Conservation (phyloP, 78 protist genomes). For the Dictyostelium firmibasis region DNA sequence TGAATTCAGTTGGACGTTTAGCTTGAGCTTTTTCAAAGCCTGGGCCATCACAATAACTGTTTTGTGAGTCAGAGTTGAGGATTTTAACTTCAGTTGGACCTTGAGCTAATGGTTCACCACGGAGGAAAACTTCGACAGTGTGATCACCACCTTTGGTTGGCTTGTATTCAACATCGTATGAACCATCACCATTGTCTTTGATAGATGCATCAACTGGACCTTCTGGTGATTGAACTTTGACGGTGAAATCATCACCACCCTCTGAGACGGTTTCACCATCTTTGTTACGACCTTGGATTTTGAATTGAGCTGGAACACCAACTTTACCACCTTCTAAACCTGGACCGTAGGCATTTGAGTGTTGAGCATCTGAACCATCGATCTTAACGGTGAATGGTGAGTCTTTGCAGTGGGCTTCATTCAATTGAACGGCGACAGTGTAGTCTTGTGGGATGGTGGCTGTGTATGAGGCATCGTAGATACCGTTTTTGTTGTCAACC, state of each 20-base stretch:
- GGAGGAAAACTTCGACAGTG: conserved; percentile 62
- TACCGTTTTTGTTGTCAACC: conserved; percentile 58
- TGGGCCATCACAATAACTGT: conserved; percentile 71
- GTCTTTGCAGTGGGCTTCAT: conserved; percentile 53
- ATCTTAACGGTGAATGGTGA: conserved; percentile 61
- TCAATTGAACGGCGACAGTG: conserved; percentile 60
- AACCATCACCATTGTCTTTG: conserved; percentile 77
- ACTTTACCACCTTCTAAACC: conserved; percentile 80
- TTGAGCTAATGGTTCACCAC: conserved; percentile 76
- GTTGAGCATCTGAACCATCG: conserved; percentile 72
- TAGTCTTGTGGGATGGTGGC: conserved; percentile 55
- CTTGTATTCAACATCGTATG: conserved; percentile 70
- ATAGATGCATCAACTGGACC: conserved; percentile 76
- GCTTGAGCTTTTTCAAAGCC: conserved; percentile 80
- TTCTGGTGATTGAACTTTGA: conserved; percentile 60
- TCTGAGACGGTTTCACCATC: conserved; percentile 65
- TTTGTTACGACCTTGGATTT: conserved; percentile 80
- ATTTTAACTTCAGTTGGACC: conserved; percentile 41
- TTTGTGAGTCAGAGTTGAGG: conserved; percentile 45
- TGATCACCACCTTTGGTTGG: conserved; percentile 80
- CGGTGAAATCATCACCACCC: conserved; percentile 84
- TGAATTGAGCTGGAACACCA: conserved; percentile 76
- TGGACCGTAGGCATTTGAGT: conserved; percentile 79
- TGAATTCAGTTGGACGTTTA: conserved; percentile 78
- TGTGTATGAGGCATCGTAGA: conserved; percentile 46